Evolutionary conservation across 371 early-diverging fungal genomes (phyloP).

Genomic region (Haplosporangium sp.): DNA sequence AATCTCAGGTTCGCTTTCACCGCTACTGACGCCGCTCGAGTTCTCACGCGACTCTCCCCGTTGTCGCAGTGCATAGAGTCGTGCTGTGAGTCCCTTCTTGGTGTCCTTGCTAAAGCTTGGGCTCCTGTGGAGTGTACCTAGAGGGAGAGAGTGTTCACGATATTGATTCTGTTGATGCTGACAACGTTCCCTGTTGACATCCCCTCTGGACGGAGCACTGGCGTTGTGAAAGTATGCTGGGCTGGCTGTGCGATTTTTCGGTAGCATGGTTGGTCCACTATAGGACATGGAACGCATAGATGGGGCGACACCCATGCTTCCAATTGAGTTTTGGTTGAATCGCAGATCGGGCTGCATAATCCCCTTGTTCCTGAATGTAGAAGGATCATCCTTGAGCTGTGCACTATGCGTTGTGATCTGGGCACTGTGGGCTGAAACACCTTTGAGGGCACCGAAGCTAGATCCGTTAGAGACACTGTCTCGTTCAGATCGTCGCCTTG

Average conservation of each 20-base stretch:
- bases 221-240: neutral
- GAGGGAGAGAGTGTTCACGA: conserved; percentile 2
- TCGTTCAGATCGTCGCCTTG: neutral
- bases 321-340: neutral
- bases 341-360: neutral
- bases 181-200: neutral
- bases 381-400: too few relatives aligned
- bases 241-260: too few relatives aligned
- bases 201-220: neutral
- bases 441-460: too few relatives aligned
- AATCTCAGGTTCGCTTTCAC: conserved; percentile 40
- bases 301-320: neutral
- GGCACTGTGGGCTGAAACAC: too few relatives aligned
- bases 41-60: conserved; percentile 19
- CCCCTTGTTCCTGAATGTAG: too few relatives aligned
- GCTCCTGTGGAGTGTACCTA: conserved; percentile 9
- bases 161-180: neutral
- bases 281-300: conserved; percentile 11
- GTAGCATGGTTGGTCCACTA: too few relatives aligned
- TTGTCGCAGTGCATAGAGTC: conserved; percentile 18
- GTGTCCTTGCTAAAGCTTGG: conserved; percentile 17
- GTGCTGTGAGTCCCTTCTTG: conserved; percentile 24
- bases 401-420: too few relatives aligned
- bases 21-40: conserved; percentile 12
- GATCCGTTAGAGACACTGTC: neutral